Evolutionary conservation across 352 stramenopile genomes (phyloP), one percentile per base, ranked within the genome.

Genomic region (Pythium aristosporum): DNA sequence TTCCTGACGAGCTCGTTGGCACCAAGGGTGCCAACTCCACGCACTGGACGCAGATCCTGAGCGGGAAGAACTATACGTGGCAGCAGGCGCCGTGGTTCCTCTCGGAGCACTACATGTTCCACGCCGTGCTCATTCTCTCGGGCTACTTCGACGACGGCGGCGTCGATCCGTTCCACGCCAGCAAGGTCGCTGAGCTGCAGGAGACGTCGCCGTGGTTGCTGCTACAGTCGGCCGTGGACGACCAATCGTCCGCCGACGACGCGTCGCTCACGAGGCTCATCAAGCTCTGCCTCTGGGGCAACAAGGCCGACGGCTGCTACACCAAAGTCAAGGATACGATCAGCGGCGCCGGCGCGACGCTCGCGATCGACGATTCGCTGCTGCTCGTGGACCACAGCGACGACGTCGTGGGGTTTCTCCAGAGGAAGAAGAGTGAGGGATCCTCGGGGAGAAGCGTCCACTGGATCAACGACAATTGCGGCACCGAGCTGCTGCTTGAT

Each of bases 381-480:
- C 50, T 92, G 13, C 66, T 92, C 5, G 75, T 85, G 13, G 76
- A 92, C 46, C 57, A 92, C 54, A 80, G 68, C 34, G 70, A 75
- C 49, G 67, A 82, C 21, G 77, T 91, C 10, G 73, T 86, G 21
- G 18, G 52, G 10, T 80, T 76, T 37, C 59, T 89, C 16, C 64
- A 82, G 36, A n/a, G 57, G 10, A 43, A 30, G 25, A 30, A 30
- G 25, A 30, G 25, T 30, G 25, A 30, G 25, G 25, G 25, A 30
- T 30, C 25, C 25, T 3, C 5, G 25, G 3, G 25, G 3, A 2
- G 25, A 30, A 30, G 61, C 2, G 68, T 89, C 5, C 75, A 91
- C 53, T 91, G 72, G 49, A 88, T 92, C 63, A 92, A 91, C 57
- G 84, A 92, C 69, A 92, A 92, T 69, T 87, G 80, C 61, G 84